Base-by-base conservation (phyloP, 23 red algal species). In the Cyanidiococcus yangmingshanensis region DNA sequence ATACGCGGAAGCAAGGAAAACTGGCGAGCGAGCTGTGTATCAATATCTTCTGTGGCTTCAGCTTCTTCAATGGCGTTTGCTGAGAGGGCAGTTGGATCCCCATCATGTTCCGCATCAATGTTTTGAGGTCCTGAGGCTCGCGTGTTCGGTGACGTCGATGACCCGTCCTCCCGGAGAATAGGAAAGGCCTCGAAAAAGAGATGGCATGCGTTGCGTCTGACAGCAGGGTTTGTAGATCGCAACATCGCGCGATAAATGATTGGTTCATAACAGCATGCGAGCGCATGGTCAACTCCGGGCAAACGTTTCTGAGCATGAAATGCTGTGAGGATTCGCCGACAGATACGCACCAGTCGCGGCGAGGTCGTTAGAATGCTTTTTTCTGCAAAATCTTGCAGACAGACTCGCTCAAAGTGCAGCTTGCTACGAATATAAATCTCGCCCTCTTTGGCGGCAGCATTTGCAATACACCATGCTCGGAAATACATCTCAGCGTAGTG, bases 281-380 rank as follows among this genome's bases (percentile, higher is more conserved):
- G 32, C 7, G 32, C 32, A 71, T 71, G 3, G 27, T 71, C 63
- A 7, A 71, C 63, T 3, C 63, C 63, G 27, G 63, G 21, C n/a
- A 71, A 25, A 3, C 63, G 63, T 30, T 71, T 71, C 63, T 71
- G 63, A 2, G 63, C 63, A 35, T 71, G 63, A 71, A 71, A 71
- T 29, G 32, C 63, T 35, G 63, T 12, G n/a, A 71, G 63, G 12
- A 71, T 25, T 35, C 32, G 63, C 32, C 63, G 63, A 30, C 63
- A 71, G n/a, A 25, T 7, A 7, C n/a, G 21, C 3, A 29, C 63
- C 32, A 71, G 63, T 3, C n/a, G 32, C 32, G 63, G 27, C 12
- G n/a, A 35, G 3, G 7, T 35, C 12, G 12, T 71, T 7, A 71
- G 32, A 29, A 71, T 71, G n/a, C n/a, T 35, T 30, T 71, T 71